Evolutionary conservation across 2,329 filamentous ascomycete species (phyloP).

Genomic region (Xylaria sp.): DNA sequence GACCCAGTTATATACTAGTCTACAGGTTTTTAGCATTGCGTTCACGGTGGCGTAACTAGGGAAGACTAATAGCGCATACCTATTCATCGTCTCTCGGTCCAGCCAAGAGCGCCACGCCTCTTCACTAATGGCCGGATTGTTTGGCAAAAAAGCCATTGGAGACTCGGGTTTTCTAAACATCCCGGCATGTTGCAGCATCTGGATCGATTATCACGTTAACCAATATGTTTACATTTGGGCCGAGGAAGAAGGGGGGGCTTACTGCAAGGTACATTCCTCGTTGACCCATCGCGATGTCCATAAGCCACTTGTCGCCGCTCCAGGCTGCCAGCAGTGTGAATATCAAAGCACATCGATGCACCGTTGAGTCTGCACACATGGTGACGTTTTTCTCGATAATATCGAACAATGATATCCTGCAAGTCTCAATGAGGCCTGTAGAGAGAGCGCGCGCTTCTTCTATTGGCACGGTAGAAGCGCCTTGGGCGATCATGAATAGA

Average conservation of each 20-base stretch:
- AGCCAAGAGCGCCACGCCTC: constrained; percentile 72
- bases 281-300: constrained; percentile 80
- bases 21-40: constrained; percentile 45
- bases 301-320: constrained; percentile 81
- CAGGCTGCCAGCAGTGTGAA: constrained; percentile 76
- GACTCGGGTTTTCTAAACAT: constrained; percentile 66
- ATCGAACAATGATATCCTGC: constrained; percentile 76
- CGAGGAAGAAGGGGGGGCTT: constrained; percentile 42
- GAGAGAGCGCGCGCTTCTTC: constrained; percentile 73
- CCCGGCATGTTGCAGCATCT: constrained; percentile 76
- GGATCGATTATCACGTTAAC: constrained; percentile 27
- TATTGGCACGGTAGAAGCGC: constrained; percentile 72
- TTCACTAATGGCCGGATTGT: constrained; percentile 56
- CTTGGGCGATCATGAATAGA: constrained; percentile 77
- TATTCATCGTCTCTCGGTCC: constrained; percentile 70
- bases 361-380: constrained; percentile 71
- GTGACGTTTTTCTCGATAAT: constrained; percentile 77
- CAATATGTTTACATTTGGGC: background rate
- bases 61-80: constrained; percentile 56
- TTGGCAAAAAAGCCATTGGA: constrained; percentile 56
- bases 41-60: constrained; percentile 22
- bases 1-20: constrained; percentile 79
- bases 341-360: constrained; percentile 72
- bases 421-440: constrained; percentile 74
- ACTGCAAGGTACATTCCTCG: constrained; percentile 76